Evolutionary conservation across 805 yeast species (phyloP).

Genomic region (Wickerhamiella allomyrinae): DNA sequence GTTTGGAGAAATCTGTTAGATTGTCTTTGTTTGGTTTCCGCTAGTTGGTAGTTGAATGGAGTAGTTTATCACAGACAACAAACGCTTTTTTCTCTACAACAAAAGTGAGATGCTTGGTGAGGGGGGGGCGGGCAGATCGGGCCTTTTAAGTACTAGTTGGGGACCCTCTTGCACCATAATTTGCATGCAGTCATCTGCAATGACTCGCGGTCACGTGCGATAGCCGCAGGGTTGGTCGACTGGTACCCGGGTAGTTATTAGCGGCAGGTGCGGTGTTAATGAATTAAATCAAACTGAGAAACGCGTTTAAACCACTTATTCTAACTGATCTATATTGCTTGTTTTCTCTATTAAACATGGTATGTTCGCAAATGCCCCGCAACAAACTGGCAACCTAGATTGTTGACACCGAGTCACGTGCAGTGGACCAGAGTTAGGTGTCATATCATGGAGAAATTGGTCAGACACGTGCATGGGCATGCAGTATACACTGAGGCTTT

Average conservation of each 20-base stretch:
- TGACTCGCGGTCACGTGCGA: background rate
- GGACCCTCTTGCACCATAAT: conserved; percentile 1
- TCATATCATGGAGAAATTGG: background rate
- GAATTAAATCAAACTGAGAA: background rate
- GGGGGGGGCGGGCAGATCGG: background rate
- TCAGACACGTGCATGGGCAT: too few relatives aligned
- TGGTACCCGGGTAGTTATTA: background rate
- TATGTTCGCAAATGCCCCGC: too few relatives aligned
- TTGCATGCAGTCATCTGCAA: background rate
- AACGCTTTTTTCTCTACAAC: too few relatives aligned
- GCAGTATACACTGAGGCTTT: background rate
- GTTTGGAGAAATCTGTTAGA: too few relatives aligned
- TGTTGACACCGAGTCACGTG: background rate
- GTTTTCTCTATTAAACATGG: too few relatives aligned
- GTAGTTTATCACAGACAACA: too few relatives aligned
- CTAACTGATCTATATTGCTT: too few relatives aligned
- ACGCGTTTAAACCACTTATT: background rate
- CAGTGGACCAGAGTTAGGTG: background rate
- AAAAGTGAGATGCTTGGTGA: background rate
- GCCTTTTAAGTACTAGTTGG: background rate
- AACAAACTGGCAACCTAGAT: too few relatives aligned
- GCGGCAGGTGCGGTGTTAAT: too few relatives aligned
- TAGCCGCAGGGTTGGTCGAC: background rate
- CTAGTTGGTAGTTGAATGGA: too few relatives aligned
- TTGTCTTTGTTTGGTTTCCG: too few relatives aligned